A percentile compares a stretch with the other conserved stretches of the same genome.
Evolutionary conservation across 2,329 filamentous ascomycete species (phyloP).

Genomic region (Fusarium paranaense): DNA sequence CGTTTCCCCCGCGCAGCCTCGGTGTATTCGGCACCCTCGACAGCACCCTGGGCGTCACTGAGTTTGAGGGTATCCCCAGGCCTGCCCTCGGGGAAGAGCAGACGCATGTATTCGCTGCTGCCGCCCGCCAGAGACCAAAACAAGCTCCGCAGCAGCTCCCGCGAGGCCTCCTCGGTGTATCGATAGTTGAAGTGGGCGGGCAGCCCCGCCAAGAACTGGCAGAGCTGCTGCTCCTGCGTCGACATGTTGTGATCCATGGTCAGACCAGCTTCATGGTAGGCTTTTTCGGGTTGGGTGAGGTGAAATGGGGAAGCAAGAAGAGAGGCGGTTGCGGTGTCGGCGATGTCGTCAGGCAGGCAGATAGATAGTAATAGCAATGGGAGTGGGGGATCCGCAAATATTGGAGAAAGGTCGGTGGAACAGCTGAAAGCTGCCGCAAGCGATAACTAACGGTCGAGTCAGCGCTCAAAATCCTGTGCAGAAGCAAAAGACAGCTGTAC

Average conservation of each 20-base stretch:
- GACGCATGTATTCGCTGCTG: constrained; percentile 76
- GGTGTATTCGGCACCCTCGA: constrained; percentile 94
- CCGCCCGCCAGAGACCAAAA: constrained; percentile 89
- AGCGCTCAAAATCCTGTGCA: constrained; percentile 14
- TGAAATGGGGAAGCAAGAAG: constrained; percentile 6
- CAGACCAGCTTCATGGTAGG: constrained; percentile 45
- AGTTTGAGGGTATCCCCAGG: constrained; percentile 78
- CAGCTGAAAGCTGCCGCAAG: constrained; percentile 27
- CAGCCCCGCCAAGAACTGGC: constrained; percentile 82
- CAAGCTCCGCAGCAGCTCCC: constrained; percentile 80
- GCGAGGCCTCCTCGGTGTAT: constrained; percentile 78
- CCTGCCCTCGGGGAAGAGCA: constrained; percentile 84
- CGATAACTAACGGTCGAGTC: constrained; percentile 16
- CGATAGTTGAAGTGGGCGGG: constrained; percentile 79
- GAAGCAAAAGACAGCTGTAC: background rate
- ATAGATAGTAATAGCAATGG: background rate
- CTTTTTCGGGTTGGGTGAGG: background rate
- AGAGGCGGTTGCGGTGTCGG: constrained; percentile 29
- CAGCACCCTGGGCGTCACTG: constrained; percentile 87
- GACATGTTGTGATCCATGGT: constrained; percentile 67
- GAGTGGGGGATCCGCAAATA: constrained; percentile 30
- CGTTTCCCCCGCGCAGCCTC: constrained; percentile 91
- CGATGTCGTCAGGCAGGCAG: constrained; percentile 40
- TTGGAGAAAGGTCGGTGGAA: constrained; percentile 38
- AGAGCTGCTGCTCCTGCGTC: constrained; percentile 84